Base-by-base conservation (phyloP, 768 basidiomycete genomes). In the Ramaria sp. region DNA sequence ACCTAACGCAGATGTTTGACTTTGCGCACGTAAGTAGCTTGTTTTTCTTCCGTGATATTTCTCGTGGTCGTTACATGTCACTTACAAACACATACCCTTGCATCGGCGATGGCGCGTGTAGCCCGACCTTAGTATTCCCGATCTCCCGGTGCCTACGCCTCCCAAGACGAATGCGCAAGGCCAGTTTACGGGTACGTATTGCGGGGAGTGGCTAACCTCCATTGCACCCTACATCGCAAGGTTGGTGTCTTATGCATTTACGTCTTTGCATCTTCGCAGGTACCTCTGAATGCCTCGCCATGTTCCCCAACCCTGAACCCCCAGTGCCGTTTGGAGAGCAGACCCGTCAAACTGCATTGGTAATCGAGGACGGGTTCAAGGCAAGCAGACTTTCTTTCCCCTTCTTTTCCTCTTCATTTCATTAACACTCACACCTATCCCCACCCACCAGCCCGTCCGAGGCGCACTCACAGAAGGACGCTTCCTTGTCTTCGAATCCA, bases 391-490 rank as follows among this genome's bases (percentile, higher is more conserved):
- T n/a, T n/a, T n/a, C n/a, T n/a, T n/a, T n/a, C n/a, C n/a, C n/a
- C n/a, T n/a, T n/a, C n/a, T n/a, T n/a, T n/a, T n/a, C n/a, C n/a
- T n/a, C n/a, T n/a, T n/a, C n/a, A n/a, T n/a, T n/a, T n/a, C n/a
- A n/a, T n/a, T n/a, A n/a, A n/a, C n/a, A n/a, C n/a, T n/a, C n/a
- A n/a, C n/a, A n/a, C n/a, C n/a, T n/a, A n/a, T n/a, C n/a, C n/a
- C n/a, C n/a, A n/a, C n/a, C n/a, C n/a, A n/a, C n/a, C 48, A 56
- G 55, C n/a, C 32, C 15, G 47, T 60, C 22, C 58, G 59, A 34
- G 59, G 59, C 5, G 38, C 24, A 15, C 18, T 59, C 13, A 59
- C 59, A 27, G 59, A 60, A 43, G 59, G 59, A 20, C 57, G 59
- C 18, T 57, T 43, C 52, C 44, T 60, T 10, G 55, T 59, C 20